Conservation (phyloP, 2,329 filamentous ascomycete species). For the Colletotrichum scovillei region DNA sequence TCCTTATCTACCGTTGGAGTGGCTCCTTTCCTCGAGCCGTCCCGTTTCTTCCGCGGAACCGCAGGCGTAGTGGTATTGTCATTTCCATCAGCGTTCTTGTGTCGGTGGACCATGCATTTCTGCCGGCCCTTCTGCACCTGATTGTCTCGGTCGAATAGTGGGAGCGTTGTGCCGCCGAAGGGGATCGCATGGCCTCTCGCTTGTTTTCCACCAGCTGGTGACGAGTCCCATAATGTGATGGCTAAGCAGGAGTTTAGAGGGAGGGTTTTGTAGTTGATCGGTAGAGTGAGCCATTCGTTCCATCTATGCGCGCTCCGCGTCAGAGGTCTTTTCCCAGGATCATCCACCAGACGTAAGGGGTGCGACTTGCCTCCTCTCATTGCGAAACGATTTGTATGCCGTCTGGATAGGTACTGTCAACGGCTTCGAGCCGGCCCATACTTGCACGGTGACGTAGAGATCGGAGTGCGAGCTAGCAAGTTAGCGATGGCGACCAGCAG, state of each 20-base stretch:
- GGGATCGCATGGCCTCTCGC: conserved; percentile 84
- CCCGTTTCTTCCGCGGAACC: conserved; percentile 65
- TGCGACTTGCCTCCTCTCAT: conserved; percentile 66
- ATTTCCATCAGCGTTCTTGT: conserved; percentile 86
- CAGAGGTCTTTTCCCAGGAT: not conserved
- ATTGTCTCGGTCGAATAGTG: conserved; percentile 92
- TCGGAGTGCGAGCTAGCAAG: conserved; percentile 78
- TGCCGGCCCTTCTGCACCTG: conserved; percentile 92
- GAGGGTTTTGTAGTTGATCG: conserved; percentile 84
- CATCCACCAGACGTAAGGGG: not conserved
- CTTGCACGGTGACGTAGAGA: conserved; percentile 90
- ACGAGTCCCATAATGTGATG: conserved; percentile 95
- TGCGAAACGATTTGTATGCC: conserved; percentile 89
- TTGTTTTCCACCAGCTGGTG: conserved; percentile 77
- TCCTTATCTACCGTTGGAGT: conserved; percentile 73
- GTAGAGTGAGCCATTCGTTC: conserved; percentile 96
- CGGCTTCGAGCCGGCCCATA: conserved; percentile 97
- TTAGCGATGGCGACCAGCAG: conserved; percentile 40
- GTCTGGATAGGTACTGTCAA: conserved; percentile 93
- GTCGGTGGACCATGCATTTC: conserved; percentile 87
- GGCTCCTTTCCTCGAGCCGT: conserved; percentile 57
- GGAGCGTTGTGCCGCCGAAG: conserved; percentile 92
- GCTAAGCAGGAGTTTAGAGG: conserved; percentile 86
- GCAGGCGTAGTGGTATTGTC: conserved; percentile 84
- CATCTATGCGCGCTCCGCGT: conserved; percentile 63